These are phyloP conservation scores for Stemphylium lycopersici DNA, from an alignment of 2,329 filamentous ascomycete species.

Conservation along the genomic window DNA sequence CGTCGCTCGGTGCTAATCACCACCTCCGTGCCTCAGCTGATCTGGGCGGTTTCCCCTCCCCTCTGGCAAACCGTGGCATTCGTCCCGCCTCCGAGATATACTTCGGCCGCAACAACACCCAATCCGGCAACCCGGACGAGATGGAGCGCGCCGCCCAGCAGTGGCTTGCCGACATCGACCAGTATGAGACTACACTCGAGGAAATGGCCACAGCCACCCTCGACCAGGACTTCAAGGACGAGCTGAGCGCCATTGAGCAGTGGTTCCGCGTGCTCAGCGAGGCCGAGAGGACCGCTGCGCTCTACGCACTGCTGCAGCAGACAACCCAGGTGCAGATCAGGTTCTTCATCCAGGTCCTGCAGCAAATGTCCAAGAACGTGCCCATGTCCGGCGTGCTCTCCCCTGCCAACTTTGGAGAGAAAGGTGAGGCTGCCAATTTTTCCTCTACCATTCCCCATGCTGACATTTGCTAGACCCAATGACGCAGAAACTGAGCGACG, in stretches of 20 bases:
- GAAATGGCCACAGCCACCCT: conserved; percentile 99
- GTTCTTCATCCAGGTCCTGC: conserved; percentile 98
- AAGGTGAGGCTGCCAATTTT: conserved; percentile 64
- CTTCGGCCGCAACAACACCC: conserved; percentile 77
- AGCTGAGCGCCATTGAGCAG: conserved; percentile 97
- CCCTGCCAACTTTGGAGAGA: conserved; percentile 90
- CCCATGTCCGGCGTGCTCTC: conserved; percentile 96
- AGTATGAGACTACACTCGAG: conserved; percentile 97
- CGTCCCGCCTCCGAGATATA: conserved; percentile 92
- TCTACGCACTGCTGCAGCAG: conserved; percentile 96
- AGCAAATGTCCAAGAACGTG: conserved; percentile 98
- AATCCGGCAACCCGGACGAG: conserved; percentile 75
- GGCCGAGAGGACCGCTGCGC: conserved; percentile 90
- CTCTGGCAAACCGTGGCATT: conserved; percentile 75
- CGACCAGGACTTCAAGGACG: conserved; percentile 99
- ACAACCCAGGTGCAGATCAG: conserved; percentile 98
- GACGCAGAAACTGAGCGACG: conserved; percentile 93
- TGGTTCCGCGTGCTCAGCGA: conserved; percentile 99
- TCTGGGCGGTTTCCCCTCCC: conserved; percentile 82
- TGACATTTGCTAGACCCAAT: conserved; percentile 75
- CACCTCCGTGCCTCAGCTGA: conserved; percentile 94
- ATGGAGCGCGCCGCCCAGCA: conserved; percentile 95
- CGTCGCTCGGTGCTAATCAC: conserved; percentile 75
- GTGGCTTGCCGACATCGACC: conserved; percentile 98
- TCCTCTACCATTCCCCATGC: neutral